phyloP scores from a whole-genome alignment of 2,329 filamentous ascomycete genomes.

The Fusarium pseudograminearum region DNA sequence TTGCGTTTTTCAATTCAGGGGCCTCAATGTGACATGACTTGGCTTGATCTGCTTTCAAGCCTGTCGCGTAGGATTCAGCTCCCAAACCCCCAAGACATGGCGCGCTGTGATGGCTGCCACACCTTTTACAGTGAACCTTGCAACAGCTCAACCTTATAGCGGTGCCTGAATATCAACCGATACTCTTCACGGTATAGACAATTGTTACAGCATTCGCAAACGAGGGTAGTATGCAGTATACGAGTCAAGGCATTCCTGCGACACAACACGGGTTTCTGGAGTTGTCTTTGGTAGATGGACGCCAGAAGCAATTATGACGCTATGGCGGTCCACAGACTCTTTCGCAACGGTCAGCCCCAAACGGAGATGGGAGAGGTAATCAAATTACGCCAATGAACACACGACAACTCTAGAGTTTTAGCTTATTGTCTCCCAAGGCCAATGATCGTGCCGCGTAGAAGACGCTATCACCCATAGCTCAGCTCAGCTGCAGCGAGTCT shows the following conservation, averaged over 20 bases:
- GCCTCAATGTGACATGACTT: not conserved
- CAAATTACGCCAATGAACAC: not conserved
- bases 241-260: not conserved
- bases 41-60: not conserved
- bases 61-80: not conserved
- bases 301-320: too few species aligned
- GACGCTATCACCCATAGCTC: not conserved
- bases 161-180: constrained; percentile 1
- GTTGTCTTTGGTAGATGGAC: too few species aligned
- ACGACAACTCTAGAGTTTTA: not conserved
- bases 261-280: not conserved
- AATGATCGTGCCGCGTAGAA: not conserved
- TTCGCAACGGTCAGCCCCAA: not conserved
- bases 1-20: too few species aligned
- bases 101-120: not conserved
- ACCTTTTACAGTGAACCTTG: not conserved
- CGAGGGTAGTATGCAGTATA: not conserved
- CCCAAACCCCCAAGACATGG: not conserved
- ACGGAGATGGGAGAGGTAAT: not conserved
- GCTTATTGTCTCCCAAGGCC: not conserved
- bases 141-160: not conserved
- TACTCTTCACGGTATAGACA: not conserved
- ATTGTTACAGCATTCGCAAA: not conserved
- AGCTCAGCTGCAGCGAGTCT: not conserved
- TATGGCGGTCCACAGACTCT: not conserved